A percentile compares a stretch with the other conserved stretches of the same genome.
phyloP scores from a whole-genome alignment of 306 rosid species.

The Sicyos baderoa region DNA sequence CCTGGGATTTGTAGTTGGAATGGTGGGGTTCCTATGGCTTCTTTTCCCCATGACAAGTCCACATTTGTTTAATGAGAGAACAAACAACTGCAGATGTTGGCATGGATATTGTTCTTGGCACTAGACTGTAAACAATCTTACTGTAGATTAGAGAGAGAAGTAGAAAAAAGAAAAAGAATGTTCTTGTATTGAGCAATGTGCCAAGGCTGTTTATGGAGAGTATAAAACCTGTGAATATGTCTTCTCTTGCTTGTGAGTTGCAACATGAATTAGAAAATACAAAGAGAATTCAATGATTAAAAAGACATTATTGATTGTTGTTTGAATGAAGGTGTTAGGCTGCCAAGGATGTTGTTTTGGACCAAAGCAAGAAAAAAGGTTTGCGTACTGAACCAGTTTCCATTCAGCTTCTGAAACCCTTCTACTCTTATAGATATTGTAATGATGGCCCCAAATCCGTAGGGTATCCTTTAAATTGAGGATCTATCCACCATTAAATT shows the following conservation, averaged over 20 bases:
- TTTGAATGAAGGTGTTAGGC: conserved; percentile 19
- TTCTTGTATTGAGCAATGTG: conserved; percentile 3
- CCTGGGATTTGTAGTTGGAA: conserved; percentile 51
- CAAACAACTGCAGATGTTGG: conserved; percentile 77
- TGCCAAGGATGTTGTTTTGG: conserved; percentile 16
- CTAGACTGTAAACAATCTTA: conserved; percentile 17
- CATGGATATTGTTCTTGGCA: conserved; percentile 73
- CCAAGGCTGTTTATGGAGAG: conserved; percentile 1
- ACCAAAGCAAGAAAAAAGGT: conserved; percentile 18
- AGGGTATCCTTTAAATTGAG: conserved; percentile 38
- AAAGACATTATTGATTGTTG: conserved; percentile 14
- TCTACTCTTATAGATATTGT: conserved; percentile 41
- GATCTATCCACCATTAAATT: conserved; percentile 12
- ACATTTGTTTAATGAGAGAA: conserved; percentile 56
- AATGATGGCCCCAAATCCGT: conserved; percentile 61
- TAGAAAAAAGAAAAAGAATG: conserved; percentile 12
- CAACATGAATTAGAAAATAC: conserved; percentile 14
- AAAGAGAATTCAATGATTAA: background rate
- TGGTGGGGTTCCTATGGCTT: conserved; percentile 65
- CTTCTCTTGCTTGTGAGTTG: conserved; percentile 13
- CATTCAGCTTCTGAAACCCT: conserved; percentile 17
- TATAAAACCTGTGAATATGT: conserved; percentile 3
- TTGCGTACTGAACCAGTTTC: conserved; percentile 7
- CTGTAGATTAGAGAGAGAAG: conserved; percentile 1
- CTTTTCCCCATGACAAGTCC: conserved; percentile 72